phyloP scores from a whole-genome alignment of 129 eudicot genomes.

The Flaveria bidentis region DNA sequence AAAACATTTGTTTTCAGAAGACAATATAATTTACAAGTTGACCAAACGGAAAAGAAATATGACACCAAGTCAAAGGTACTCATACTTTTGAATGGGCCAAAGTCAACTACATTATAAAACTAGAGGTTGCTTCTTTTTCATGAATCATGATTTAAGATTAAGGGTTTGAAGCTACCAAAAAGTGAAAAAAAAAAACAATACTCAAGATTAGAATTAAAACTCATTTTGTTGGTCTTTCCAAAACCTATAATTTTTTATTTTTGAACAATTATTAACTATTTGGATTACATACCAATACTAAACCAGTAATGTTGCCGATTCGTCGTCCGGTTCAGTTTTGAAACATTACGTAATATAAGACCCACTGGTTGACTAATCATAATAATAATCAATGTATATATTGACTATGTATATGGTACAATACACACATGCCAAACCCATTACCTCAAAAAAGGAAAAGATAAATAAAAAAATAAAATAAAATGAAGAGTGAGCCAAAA shows the following conservation, averaged over 20 bases:
- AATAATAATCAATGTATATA: background rate
- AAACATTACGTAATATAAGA: too few relatives aligned
- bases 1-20: background rate
- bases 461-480: background rate
- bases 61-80: conserved; percentile 21
- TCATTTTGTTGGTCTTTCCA: too few relatives aligned
- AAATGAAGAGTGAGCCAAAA: conserved; percentile 24
- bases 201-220: background rate
- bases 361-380: background rate
- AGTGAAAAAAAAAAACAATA: background rate
- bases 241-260: background rate
- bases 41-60: conserved; percentile 2
- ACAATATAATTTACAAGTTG: background rate
- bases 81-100: background rate
- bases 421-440: background rate
- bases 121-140: background rate
- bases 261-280: too few relatives aligned
- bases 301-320: too few relatives aligned
- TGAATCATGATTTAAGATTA: background rate
- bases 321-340: too few relatives aligned
- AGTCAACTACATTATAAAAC: conserved; percentile 22
- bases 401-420: background rate
- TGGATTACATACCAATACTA: too few relatives aligned
- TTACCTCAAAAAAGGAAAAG: background rate
- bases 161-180: conserved; percentile 1